Conservation (phyloP, 805 yeast genomes). For the Dipodascus albidus region DNA sequence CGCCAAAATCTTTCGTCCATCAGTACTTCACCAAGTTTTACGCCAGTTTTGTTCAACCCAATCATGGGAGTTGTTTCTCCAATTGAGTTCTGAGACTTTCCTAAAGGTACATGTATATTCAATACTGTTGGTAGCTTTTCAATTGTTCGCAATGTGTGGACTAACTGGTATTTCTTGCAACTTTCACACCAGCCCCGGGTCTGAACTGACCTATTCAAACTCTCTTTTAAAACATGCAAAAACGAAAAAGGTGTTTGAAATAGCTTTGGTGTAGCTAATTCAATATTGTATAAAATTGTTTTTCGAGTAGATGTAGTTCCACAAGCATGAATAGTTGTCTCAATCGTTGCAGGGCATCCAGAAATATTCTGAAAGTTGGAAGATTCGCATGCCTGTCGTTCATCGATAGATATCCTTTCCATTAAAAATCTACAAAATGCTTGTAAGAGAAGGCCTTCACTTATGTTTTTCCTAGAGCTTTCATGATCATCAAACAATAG, state of each 20-base stretch:
- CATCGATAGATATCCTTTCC: slow-evolving; percentile 41
- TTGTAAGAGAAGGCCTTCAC: slow-evolving; percentile 28
- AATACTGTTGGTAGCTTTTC: slow-evolving; percentile 54
- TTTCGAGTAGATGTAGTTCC: slow-evolving; percentile 14
- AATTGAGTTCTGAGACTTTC: background rate
- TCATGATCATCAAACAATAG: slow-evolving; percentile 36
- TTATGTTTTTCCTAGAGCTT: slow-evolving; percentile 7
- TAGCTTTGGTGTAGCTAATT: slow-evolving; percentile 10
- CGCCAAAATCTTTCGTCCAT: slow-evolving; percentile 8
- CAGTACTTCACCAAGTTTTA: slow-evolving; percentile 4
- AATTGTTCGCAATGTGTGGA: slow-evolving; percentile 42
- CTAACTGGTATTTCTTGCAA: slow-evolving; percentile 39
- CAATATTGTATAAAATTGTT: slow-evolving; percentile 15
- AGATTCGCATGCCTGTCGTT: slow-evolving; percentile 17
- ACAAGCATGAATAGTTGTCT: slow-evolving; percentile 16
- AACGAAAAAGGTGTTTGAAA: slow-evolving; percentile 8
- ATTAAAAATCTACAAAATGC: slow-evolving; percentile 50
- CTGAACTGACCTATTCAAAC: slow-evolving; percentile 23
- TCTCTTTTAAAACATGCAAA: slow-evolving; percentile 13
- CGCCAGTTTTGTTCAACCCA: background rate
- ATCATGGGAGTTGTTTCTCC: background rate
- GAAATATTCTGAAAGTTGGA: slow-evolving; percentile 6
- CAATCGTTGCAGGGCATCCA: slow-evolving; percentile 14
- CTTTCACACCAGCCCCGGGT: slow-evolving; percentile 42
- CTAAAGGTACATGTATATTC: background rate